phyloP scores from a whole-genome alignment of 2,329 filamentous ascomycete genomes.

The Neofusicoccum parvum region DNA sequence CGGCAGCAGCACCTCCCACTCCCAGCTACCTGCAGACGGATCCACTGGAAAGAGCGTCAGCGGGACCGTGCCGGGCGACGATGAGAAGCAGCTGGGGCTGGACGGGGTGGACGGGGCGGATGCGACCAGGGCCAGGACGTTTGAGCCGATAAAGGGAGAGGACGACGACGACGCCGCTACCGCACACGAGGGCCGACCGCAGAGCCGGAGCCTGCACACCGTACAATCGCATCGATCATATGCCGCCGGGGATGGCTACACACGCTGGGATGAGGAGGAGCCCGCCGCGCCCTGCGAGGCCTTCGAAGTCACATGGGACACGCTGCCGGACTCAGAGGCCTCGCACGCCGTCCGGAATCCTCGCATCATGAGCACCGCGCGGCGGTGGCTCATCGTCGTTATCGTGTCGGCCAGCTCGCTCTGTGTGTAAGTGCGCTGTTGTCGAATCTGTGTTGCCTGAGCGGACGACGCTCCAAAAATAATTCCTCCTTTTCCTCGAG shows the following conservation, averaged over 20 bases:
- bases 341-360: slow-evolving; percentile 57
- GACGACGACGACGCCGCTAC: neutral
- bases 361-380: slow-evolving; percentile 63
- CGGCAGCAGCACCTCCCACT: neutral
- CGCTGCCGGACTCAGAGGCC: slow-evolving; percentile 64
- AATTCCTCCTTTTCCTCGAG: neutral
- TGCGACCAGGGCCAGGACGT: slow-evolving; percentile 16
- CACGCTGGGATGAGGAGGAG: slow-evolving; percentile 34
- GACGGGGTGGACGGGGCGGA: neutral
- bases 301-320: slow-evolving; percentile 76
- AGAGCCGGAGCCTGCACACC: slow-evolving; percentile 15
- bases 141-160: slow-evolving; percentile 18
- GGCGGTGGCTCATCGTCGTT: slow-evolving; percentile 78
- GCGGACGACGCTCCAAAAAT: slow-evolving; percentile 14
- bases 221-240: slow-evolving; percentile 29
- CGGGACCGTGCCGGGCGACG: neutral
- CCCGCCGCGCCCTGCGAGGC: slow-evolving; percentile 39
- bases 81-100: slow-evolving; percentile 16
- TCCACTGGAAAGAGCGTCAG: slow-evolving; percentile 6
- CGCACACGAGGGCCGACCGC: neutral
- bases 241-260: slow-evolving; percentile 42
- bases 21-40: slow-evolving; percentile 1
- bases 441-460: slow-evolving; percentile 12
- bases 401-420: slow-evolving; percentile 75
- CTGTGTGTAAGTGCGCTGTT: slow-evolving; percentile 71